These are phyloP conservation scores for Aspergillus coremiiformis DNA, from an alignment of 495 filamentous ascomycete genomes.

Conservation along the genomic window DNA sequence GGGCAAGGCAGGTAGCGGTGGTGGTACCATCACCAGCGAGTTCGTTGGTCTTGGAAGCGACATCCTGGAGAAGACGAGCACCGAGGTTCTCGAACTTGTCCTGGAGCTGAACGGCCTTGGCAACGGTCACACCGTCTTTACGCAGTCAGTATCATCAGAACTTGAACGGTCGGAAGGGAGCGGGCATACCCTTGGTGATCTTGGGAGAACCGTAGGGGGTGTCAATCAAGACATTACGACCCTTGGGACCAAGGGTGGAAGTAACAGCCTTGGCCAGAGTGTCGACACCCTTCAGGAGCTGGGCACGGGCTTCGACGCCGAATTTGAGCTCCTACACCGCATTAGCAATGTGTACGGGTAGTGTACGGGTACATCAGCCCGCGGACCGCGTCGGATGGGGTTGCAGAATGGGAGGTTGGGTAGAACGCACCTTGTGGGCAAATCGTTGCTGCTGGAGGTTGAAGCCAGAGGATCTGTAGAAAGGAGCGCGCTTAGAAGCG, in stretches of 20 bases:
- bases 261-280: conserved; percentile 94
- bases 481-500: conserved; percentile 47
- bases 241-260: conserved; percentile 95
- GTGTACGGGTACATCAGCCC: no score
- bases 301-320: conserved; percentile 85
- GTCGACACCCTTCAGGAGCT: conserved; percentile 89
- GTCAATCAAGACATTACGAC: conserved; percentile 95
- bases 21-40: conserved; percentile 97
- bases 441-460: conserved; percentile 80
- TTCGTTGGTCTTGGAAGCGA: conserved; percentile 99
- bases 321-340: conserved; percentile 84
- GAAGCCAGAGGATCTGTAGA: conserved; percentile 45
- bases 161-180: background rate
- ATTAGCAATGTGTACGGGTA: no score
- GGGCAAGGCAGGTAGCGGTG: conserved; percentile 91
- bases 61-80: conserved; percentile 91
- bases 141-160: conserved; percentile 24
- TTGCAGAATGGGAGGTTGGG: no score
- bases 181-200: conserved; percentile 90
- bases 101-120: conserved; percentile 84
- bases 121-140: conserved; percentile 89
- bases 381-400: no score
- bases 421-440: conserved; percentile 75
- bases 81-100: conserved; percentile 99
- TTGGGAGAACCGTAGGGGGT: conserved; percentile 96